Conservation (phyloP, 129 eudicot species). For the Tanacetum coccineum region DNA sequence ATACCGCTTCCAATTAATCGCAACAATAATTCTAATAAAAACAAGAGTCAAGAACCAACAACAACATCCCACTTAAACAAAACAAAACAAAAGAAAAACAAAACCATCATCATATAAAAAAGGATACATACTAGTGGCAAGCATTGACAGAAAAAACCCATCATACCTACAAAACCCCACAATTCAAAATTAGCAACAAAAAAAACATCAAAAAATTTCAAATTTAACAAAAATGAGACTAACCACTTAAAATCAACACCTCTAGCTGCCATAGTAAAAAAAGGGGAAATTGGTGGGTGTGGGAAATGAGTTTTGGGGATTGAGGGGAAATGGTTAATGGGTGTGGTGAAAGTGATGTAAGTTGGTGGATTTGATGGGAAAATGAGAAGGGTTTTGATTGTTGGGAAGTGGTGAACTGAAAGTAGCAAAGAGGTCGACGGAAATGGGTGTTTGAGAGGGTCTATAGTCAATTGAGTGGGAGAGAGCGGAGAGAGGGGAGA, state of each 20-base stretch:
- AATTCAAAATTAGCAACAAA: not conserved
- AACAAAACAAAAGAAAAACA: slow-evolving; percentile 3
- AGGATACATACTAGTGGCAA: slow-evolving; percentile 99
- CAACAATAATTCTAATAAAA: slow-evolving; percentile 69
- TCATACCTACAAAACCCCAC: slow-evolving; percentile 70
- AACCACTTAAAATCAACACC: slow-evolving; percentile 82
- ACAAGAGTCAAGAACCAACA: slow-evolving; percentile 51
- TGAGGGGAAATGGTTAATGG: too few relatives aligned
- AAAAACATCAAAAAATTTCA: not conserved
- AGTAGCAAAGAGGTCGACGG: too few relatives aligned
- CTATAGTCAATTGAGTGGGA: too few relatives aligned
- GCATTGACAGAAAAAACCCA: slow-evolving; percentile 96
- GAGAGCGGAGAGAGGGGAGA: too few relatives aligned
- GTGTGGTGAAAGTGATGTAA: too few relatives aligned
- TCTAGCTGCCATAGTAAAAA: slow-evolving; percentile 45
- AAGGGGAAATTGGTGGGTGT: too few relatives aligned
- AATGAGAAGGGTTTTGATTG: too few relatives aligned
- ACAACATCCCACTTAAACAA: not conserved
- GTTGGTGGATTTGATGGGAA: too few relatives aligned
- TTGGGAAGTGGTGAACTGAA: too few relatives aligned
- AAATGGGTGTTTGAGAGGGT: too few relatives aligned
- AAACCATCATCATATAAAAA: slow-evolving; percentile 2
- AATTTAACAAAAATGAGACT: slow-evolving; percentile 9
- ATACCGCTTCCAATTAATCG: slow-evolving; percentile 87
- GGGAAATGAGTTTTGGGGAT: too few relatives aligned